Base-by-base conservation (phyloP, 371 early-diverging fungal genomes). In the Mucor lusitanicus region DNA sequence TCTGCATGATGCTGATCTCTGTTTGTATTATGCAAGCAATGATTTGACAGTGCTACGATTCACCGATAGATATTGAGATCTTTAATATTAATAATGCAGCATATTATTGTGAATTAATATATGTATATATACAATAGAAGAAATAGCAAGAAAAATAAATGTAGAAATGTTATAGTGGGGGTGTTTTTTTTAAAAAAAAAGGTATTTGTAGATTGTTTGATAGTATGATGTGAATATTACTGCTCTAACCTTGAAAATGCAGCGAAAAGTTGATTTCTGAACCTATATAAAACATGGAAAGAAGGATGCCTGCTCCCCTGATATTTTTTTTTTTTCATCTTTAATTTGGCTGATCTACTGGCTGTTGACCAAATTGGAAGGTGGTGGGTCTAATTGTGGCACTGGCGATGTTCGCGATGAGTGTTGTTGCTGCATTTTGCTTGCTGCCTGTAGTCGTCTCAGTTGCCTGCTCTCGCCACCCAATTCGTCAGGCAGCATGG, bases 251-350 rank as follows among this genome's bases (percentile, higher is more conserved):
- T 19, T 48, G 21, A 48, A 46, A 48, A 23, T 48, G 21, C 48
- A 48, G 48, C 48, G 21, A 48, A 48, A 48, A 48, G 19, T 21
- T 48, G 23, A 21, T 21, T 19, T 48, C 8, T 48, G 48, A 23
- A 48, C 40, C 15, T 48, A 21, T 48, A 48, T 48, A 48, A 23
- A 48, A 48, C 48, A 48, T 21, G 48, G 48, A 48, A 54, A 30
- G 54, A 54, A 54, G 54, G 54, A 54, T 54, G 17, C 54, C 54
- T 54, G 54, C 54, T 54, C 54, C 54, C 54, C 30, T 54, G 6
- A 2, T 27, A 9, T n/a, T 27, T 53, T 28, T 25, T 54, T 30
- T 17, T 28, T 54, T 54, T 11, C 15, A 12, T 54, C 27, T 30
- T 54, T 50, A 23, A 50, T 50, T 54, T 48, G 48, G 48, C 19